Conservation (phyloP, 164 flowering plant genomes). For the Magnolia sinica region DNA sequence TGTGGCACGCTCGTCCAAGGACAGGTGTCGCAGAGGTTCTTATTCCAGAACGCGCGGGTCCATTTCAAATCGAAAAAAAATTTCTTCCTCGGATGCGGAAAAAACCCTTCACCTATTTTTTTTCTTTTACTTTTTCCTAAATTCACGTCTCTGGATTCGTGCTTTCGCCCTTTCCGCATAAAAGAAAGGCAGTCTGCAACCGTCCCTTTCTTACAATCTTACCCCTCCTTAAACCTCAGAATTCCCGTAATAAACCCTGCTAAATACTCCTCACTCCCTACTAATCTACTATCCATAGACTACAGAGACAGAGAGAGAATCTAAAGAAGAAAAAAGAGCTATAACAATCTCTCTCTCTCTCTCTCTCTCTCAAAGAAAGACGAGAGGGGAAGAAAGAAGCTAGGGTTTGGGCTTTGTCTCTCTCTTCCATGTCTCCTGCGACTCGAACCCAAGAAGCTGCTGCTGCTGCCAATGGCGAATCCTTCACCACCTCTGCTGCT, state of each 20-base stretch:
- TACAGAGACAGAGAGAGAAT: neutral
- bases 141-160: neutral
- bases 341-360: neutral
- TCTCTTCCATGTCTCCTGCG: neutral
- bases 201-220: neutral
- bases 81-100: neutral
- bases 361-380: neutral
- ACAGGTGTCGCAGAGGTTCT: no score
- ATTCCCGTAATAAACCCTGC: neutral
- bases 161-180: neutral
- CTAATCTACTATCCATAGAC: neutral
- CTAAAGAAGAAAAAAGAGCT: neutral
- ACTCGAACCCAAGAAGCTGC: neutral
- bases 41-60: neutral
- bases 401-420: neutral
- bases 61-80: neutral
- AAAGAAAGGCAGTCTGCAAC: neutral
- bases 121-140: neutral
- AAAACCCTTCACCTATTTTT: neutral
- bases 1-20: no score
- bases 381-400: neutral
- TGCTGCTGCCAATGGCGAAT: neutral
- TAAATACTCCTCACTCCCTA: neutral
- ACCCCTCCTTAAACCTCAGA: neutral
- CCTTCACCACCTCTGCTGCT: neutral